phyloP scores from a whole-genome alignment of 2,329 filamentous ascomycete species.

The Pseudogymnoascus sp. region DNA sequence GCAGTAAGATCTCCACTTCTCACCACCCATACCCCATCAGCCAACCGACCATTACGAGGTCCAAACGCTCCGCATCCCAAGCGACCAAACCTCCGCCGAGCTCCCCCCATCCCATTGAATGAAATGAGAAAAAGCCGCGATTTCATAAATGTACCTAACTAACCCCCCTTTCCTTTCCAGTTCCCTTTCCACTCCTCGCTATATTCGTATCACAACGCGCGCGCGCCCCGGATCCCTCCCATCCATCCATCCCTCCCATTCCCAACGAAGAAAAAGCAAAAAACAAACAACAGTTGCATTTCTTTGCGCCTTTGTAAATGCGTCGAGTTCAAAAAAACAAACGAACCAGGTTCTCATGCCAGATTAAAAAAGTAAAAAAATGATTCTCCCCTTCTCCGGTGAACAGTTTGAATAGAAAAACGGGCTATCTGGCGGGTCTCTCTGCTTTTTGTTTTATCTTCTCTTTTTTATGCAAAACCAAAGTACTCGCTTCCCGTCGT shows the following conservation, averaged over 20 bases:
- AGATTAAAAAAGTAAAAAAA: background rate
- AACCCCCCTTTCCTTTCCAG: background rate
- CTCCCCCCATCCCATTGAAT: background rate
- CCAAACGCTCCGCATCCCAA: background rate
- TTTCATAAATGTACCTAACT: conserved; percentile 6
- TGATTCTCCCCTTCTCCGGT: background rate
- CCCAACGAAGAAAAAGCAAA: background rate
- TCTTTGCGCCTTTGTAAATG: conserved; percentile 9
- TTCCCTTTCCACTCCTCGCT: background rate
- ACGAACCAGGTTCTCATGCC: background rate
- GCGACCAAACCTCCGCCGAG: background rate
- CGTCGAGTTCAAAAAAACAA: background rate
- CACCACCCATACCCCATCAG: conserved; percentile 1
- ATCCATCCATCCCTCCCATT: background rate
- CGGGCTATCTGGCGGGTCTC: background rate
- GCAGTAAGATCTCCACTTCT: conserved; percentile 5
- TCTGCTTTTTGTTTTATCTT: background rate
- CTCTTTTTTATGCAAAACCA: conserved; percentile 69
- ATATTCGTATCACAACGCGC: conserved; percentile 2
- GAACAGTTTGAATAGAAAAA: background rate
- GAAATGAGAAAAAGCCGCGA: background rate
- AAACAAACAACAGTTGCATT: background rate
- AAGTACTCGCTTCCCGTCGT: conserved; percentile 98
- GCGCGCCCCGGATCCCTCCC: background rate
- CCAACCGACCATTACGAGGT: background rate